Conservation (phyloP, 164 flowering plant genomes). For the Dillenia suffruticosa region DNA sequence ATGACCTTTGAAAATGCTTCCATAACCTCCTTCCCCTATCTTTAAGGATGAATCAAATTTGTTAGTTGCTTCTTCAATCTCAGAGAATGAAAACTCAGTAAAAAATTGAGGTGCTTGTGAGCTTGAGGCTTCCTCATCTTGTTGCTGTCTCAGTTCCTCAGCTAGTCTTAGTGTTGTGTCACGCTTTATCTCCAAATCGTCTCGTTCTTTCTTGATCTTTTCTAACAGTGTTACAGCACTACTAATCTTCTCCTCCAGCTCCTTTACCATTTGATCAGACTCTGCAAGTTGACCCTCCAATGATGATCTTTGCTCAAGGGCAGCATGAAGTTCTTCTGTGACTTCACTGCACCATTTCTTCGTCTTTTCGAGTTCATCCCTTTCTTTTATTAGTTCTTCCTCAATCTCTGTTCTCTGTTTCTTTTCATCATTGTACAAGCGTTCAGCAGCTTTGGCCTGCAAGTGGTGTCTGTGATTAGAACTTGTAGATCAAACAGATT, state of each 20-base stretch:
- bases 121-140: conserved; percentile 25
- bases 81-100: conserved; percentile 54
- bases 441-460: conserved; percentile 47
- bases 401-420: conserved; percentile 34
- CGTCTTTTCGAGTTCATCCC: conserved; percentile 28
- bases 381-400: conserved; percentile 27
- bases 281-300: conserved; percentile 38
- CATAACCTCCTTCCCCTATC: conserved; percentile 90
- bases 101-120: conserved; percentile 29
- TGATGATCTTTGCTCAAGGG: conserved; percentile 27
- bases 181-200: conserved; percentile 54
- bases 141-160: conserved; percentile 46
- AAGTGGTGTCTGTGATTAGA: not conserved
- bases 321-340: conserved; percentile 28
- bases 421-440: conserved; percentile 30
- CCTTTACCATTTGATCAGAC: conserved; percentile 30
- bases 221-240: conserved; percentile 49
- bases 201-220: conserved; percentile 47
- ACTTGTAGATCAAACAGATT: too few relatives aligned
- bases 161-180: conserved; percentile 57
- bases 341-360: conserved; percentile 25
- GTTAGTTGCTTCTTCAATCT: conserved; percentile 65
- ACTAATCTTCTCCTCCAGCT: conserved; percentile 45
- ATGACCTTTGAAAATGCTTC: conserved; percentile 59
- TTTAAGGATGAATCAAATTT: conserved; percentile 46